Conservation (phyloP, 2,329 filamentous ascomycete species). For the Aureobasidium vineae region DNA sequence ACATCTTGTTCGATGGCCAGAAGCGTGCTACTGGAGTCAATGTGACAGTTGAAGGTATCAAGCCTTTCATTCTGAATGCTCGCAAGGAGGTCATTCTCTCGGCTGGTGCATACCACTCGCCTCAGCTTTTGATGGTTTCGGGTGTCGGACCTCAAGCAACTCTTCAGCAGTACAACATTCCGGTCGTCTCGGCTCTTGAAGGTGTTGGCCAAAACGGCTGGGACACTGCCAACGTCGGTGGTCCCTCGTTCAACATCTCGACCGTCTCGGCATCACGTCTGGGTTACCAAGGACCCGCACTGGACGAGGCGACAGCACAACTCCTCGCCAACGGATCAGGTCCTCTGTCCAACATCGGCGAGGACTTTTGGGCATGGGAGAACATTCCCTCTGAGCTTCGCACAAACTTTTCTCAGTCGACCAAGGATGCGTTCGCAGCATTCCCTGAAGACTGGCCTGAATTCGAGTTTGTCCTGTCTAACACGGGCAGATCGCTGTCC, state of each 20-base stretch:
- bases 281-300: no score
- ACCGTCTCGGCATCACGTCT: neutral
- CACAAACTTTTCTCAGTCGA: neutral
- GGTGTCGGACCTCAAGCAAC: constrained; percentile 38
- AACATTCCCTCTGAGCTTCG: constrained; percentile 6
- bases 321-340: neutral
- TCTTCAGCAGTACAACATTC: constrained; percentile 40
- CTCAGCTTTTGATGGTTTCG: constrained; percentile 37
- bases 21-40: no score
- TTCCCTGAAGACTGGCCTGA: constrained; percentile 25
- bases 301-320: neutral
- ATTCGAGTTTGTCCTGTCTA: neutral
- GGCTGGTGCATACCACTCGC: constrained; percentile 35
- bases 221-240: neutral
- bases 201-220: constrained; percentile 23
- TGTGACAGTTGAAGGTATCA: no score
- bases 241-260: neutral
- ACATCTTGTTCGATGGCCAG: no score
- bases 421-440: neutral
- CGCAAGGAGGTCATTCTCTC: constrained; percentile 38
- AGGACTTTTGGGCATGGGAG: constrained; percentile 14
- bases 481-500: neutral
- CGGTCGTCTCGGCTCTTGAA: constrained; percentile 15
- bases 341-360: neutral
- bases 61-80: constrained; percentile 40